Base-by-base conservation (phyloP, 1,284 basidiomycete species). In the Vanrija sp. region DNA sequence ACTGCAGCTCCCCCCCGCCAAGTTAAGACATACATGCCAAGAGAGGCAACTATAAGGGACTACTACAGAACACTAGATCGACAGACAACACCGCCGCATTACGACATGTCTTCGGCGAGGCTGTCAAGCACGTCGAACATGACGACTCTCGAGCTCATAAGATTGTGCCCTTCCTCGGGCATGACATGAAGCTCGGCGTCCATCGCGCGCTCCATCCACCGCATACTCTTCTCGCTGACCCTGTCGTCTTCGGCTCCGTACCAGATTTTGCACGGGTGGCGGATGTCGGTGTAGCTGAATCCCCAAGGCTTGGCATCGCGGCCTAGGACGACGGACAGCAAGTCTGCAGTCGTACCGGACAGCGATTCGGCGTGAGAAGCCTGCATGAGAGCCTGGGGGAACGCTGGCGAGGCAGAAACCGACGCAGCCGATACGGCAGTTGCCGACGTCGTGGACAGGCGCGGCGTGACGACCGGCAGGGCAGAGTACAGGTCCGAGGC, bases 311-410 rank as follows among this genome's bases (percentile, higher is more conserved):
- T 66, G 8, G 65, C 85, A 61, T 89, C 88, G 60, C 90, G 88
- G 62, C 93, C 91, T 38, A 97, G 81, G 6, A 74, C 58, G 68
- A 98, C 92, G 65, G 90, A 86, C 55, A 97, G 74, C 8, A 98
- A 83, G 76, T 98, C 95, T 45, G 86, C 84, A 60, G 95, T 91
- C 1, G 88, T 89, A 43, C 95, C 95, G 60, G 86, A 87, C 18
- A 91, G 83, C 16, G 90, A 92, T 73, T 98, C 95, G 3, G 93
- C 88, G 71, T 97, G 94, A 5, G 91, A 95, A 0, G 95, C 95
- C 43, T 90, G 89, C 49, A 95, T 85, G 34, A 98, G 81, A 1
- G 91, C 92, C 58, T 89, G 74, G 4, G 75, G 76, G 19, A 81
- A 71, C 21, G 64, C 60, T 1, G 66, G 59, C 61, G 65, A 39